These are phyloP conservation scores for Lumnitzera racemosa DNA, from an alignment of 345 rosid species.

Conservation along the genomic window DNA sequence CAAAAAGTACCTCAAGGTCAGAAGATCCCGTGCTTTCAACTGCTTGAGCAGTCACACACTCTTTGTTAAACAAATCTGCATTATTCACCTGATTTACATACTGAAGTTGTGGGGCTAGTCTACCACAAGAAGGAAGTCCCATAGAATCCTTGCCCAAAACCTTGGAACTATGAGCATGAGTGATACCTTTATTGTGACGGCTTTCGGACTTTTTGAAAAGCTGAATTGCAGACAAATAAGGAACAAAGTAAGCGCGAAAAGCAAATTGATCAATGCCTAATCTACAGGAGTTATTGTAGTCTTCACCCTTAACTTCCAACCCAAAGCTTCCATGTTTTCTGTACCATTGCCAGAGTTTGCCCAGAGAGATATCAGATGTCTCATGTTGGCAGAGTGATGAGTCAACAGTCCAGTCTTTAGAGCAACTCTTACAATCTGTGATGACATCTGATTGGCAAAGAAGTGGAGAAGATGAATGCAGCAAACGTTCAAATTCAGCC, in stretches of 20 bases:
- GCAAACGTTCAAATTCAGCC: conserved; percentile 49
- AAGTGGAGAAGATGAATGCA: conserved; percentile 40
- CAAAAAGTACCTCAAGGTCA: conserved; percentile 39
- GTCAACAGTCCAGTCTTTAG: conserved; percentile 13
- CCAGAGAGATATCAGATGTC: conserved; percentile 29
- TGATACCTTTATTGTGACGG: background rate
- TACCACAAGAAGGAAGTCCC: too few relatives aligned
- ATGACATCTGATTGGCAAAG: conserved; percentile 16
- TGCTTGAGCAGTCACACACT: conserved; percentile 8
- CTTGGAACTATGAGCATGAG: too few relatives aligned
- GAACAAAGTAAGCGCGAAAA: conserved; percentile 51
- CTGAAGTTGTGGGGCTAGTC: conserved; percentile 17
- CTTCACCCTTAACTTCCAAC: conserved; percentile 45
- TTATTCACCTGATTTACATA: conserved; percentile 20
- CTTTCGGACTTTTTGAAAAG: conserved; percentile 24
- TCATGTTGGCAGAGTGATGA: conserved; percentile 29
- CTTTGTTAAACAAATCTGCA: background rate
- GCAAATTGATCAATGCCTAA: conserved; percentile 34
- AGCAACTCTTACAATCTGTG: conserved; percentile 23
- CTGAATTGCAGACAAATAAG: conserved; percentile 51
- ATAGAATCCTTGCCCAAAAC: too few relatives aligned
- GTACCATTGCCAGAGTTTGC: conserved; percentile 51
- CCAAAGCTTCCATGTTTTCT: conserved; percentile 47
- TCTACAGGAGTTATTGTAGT: conserved; percentile 27
- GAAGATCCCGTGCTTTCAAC: conserved; percentile 9